These are phyloP conservation scores for Debaryomyces sp. DNA, from an alignment of 1,139 yeast genomes.

Conservation along the genomic window DNA sequence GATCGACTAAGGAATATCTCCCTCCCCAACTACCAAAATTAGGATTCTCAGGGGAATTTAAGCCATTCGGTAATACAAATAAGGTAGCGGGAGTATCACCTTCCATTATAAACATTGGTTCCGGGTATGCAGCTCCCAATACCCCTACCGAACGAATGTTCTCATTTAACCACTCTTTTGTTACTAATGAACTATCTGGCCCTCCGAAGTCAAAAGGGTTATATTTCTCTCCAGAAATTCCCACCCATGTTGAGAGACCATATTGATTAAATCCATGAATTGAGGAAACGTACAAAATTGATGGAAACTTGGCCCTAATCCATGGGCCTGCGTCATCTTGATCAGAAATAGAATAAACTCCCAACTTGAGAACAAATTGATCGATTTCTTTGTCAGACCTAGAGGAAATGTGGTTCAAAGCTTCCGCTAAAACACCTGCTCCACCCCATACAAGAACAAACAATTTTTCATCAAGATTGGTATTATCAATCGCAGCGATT, in stretches of 20 bases:
- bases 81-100: conserved; percentile 29
- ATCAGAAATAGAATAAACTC: conserved; percentile 26
- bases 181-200: conserved; percentile 20
- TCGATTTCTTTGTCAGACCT: conserved; percentile 14
- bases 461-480: conserved; percentile 13
- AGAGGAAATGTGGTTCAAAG: conserved; percentile 18
- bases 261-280: conserved; percentile 26
- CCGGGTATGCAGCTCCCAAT: conserved; percentile 24
- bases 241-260: conserved; percentile 26
- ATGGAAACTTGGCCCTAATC: conserved; percentile 24
- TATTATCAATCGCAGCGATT: conserved; percentile 19
- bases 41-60: conserved; percentile 24
- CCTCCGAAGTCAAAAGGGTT: conserved; percentile 23
- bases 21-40: conserved; percentile 33
- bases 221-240: conserved; percentile 24
- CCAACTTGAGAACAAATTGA: conserved; percentile 16
- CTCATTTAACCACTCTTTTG: conserved; percentile 20
- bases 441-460: conserved; percentile 28
- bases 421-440: conserved; percentile 26
- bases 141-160: conserved; percentile 23
- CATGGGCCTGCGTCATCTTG: conserved; percentile 29
- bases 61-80: conserved; percentile 26
- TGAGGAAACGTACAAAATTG: conserved; percentile 22
- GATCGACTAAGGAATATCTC: conserved; percentile 21
- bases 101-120: conserved; percentile 22